phyloP scores from a whole-genome alignment of 306 rosid genomes.

The Argentina anserina region DNA sequence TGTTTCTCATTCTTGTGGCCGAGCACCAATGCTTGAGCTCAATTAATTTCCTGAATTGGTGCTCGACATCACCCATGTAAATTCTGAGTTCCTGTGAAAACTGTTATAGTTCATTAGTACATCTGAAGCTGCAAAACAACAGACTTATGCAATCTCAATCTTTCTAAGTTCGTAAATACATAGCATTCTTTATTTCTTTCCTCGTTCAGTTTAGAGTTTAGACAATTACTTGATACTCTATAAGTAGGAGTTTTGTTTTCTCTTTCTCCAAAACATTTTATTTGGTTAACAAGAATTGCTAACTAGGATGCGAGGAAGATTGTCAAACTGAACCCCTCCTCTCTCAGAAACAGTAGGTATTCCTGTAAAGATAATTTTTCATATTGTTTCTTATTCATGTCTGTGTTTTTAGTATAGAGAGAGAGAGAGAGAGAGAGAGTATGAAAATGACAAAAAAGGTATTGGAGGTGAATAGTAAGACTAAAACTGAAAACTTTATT shows the following conservation, averaged over 20 bases:
- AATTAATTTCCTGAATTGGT: neutral
- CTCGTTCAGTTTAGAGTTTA: neutral
- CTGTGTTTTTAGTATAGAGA: neutral
- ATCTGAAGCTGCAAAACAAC: neutral
- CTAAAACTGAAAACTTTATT: neutral
- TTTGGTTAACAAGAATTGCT: neutral
- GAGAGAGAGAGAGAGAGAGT: neutral
- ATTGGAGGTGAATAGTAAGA: neutral
- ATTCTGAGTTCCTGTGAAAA: neutral
- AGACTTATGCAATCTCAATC: neutral
- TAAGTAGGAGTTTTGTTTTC: neutral
- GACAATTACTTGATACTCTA: neutral
- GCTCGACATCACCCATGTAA: constrained; percentile 10
- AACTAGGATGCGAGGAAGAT: neutral
- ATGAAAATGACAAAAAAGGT: neutral
- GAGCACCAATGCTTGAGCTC: neutral
- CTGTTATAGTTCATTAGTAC: neutral
- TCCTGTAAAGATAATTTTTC: neutral
- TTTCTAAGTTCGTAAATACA: neutral
- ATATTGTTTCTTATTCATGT: too few relatives aligned
- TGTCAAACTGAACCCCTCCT: neutral
- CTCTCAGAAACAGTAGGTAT: neutral
- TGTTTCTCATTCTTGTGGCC: constrained; percentile 5
- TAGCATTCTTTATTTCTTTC: neutral
- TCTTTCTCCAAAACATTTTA: neutral